These are phyloP conservation scores for Lipomyces orientalis DNA, from an alignment of 805 yeast genomes.

Conservation along the genomic window DNA sequence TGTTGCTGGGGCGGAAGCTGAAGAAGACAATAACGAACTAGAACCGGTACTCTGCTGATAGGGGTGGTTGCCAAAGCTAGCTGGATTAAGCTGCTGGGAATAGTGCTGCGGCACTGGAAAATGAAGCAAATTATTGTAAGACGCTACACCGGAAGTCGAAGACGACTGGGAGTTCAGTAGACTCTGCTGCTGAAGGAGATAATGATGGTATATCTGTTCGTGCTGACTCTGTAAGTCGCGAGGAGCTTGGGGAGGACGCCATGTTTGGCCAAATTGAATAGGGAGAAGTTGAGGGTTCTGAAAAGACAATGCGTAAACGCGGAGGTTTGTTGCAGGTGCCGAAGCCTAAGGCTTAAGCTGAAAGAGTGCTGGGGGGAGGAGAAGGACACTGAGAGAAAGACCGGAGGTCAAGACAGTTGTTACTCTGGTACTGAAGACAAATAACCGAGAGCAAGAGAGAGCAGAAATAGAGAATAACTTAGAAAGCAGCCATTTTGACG, in stretches of 20 bases:
- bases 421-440: background rate
- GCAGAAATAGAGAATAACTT: slow-evolving; percentile 11
- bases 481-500: slow-evolving; percentile 27
- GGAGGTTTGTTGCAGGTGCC: slow-evolving; percentile 12
- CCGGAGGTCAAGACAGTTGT: slow-evolving; percentile 13
- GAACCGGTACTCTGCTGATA: background rate
- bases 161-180: background rate
- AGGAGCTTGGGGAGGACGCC: slow-evolving; percentile 26
- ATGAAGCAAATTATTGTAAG: slow-evolving; percentile 1
- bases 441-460: slow-evolving; percentile 9
- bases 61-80: background rate
- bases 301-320: slow-evolving; percentile 35
- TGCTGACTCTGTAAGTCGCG: slow-evolving; percentile 24
- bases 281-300: slow-evolving; percentile 25
- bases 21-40: background rate
- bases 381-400: background rate
- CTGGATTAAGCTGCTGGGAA: slow-evolving; percentile 5
- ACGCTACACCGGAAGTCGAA: slow-evolving; percentile 9
- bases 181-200: slow-evolving; percentile 4
- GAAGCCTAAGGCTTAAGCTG: slow-evolving; percentile 13
- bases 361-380: slow-evolving; percentile 13
- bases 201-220: background rate
- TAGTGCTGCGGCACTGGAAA: slow-evolving; percentile 4
- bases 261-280: slow-evolving; percentile 24
- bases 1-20: background rate